Conservation (phyloP, 2,329 filamentous ascomycete species). For the Calonectria naviculata region DNA sequence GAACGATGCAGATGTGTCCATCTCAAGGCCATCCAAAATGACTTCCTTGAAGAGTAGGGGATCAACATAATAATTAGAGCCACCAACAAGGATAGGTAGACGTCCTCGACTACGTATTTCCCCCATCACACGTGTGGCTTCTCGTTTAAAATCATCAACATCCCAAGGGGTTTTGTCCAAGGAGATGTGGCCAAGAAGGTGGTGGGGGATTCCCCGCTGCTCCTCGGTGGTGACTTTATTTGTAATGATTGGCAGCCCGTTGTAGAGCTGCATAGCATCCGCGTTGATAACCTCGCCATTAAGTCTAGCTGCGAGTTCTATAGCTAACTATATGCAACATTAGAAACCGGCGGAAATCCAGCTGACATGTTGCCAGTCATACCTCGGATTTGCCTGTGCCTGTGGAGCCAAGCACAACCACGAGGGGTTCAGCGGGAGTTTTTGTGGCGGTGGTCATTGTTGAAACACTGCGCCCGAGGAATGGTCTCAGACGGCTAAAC, state of each 20-base stretch:
- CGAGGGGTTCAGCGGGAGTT: constrained; percentile 68
- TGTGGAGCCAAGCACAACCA: constrained; percentile 89
- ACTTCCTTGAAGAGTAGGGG: constrained; percentile 83
- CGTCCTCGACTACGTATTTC: constrained; percentile 84
- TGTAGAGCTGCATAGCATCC: constrained; percentile 98
- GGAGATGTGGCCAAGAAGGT: constrained; percentile 83
- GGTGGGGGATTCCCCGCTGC: constrained; percentile 84
- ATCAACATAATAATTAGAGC: constrained; percentile 96
- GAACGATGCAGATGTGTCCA: constrained; percentile 56
- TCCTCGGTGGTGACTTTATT: constrained; percentile 88
- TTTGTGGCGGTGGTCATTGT: constrained; percentile 51
- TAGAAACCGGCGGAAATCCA: constrained; percentile 16
- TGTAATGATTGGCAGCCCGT: constrained; percentile 91
- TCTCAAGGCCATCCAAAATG: constrained; percentile 55
- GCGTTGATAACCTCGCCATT: constrained; percentile 97
- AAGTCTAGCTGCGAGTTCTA: constrained; percentile 84
- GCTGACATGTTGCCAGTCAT: constrained; percentile 39
- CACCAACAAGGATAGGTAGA: constrained; percentile 90
- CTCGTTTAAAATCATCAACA: constrained; percentile 79
- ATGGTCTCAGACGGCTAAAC: constrained; percentile 37
- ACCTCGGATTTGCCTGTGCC: constrained; percentile 96
- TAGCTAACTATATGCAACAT: constrained; percentile 74
- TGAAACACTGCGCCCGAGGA: constrained; percentile 48
- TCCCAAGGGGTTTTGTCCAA: constrained; percentile 85
- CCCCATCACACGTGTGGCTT: constrained; percentile 75